Evolutionary conservation across 176 grass and related monocot genomes (phyloP).

Genomic region (Olyra latifolia): DNA sequence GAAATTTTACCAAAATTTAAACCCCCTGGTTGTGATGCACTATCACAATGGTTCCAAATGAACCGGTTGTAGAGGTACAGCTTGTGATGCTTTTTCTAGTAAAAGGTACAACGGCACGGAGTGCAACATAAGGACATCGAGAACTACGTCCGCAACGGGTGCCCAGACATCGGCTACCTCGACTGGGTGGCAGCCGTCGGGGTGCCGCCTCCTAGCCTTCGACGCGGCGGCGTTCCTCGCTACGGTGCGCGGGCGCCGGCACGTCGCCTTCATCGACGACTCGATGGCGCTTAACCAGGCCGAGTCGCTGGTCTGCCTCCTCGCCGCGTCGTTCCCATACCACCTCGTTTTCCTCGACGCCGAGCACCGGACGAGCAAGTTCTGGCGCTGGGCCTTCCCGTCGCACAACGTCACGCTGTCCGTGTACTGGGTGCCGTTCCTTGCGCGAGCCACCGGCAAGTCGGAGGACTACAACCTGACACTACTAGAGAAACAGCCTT

Average conservation of each 20-base stretch:
- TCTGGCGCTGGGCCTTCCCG: constrained; percentile 43
- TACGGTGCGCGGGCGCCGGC: constrained; percentile 38
- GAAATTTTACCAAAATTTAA: too few species aligned
- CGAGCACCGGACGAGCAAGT: not conserved
- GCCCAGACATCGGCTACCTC: constrained; percentile 45
- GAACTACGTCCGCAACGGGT: constrained; percentile 41
- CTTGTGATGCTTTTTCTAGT: too few species aligned
- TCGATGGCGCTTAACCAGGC: constrained; percentile 61
- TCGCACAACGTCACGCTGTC: constrained; percentile 39
- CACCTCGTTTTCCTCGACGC: not conserved
- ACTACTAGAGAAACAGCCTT: too few species aligned
- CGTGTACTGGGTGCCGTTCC: constrained; percentile 51
- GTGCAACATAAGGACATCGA: constrained; percentile 32
- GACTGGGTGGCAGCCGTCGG: constrained; percentile 54
- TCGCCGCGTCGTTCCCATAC: not conserved
- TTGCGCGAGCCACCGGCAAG: too few species aligned
- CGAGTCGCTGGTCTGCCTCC: constrained; percentile 64
- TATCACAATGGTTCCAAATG: too few species aligned
- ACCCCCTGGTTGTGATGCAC: too few species aligned
- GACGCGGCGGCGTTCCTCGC: constrained; percentile 45
- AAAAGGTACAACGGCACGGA: constrained; percentile 43
- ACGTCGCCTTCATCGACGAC: constrained; percentile 61
- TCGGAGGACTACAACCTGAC: too few species aligned
- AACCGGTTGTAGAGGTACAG: too few species aligned
- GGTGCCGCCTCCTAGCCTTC: constrained; percentile 47